Percentiles rank a stretch among this genome's conserved stretches.
phyloP scores from a whole-genome alignment of 768 basidiomycete genomes.

The Omphalotus guepiniiformis region DNA sequence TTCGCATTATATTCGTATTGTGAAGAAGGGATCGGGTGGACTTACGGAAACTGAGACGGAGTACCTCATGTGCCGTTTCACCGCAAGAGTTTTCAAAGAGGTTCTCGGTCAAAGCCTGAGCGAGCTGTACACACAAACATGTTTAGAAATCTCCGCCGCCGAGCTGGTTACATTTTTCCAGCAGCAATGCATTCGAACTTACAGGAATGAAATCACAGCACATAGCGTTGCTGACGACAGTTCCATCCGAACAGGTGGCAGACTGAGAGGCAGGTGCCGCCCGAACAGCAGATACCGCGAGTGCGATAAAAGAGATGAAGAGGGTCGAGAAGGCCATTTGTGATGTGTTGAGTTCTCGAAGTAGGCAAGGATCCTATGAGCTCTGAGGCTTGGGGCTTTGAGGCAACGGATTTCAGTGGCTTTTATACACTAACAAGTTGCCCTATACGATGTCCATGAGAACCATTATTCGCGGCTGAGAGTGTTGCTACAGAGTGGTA shows the following conservation, averaged over 20 bases:
- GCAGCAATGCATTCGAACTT: too few relatives aligned
- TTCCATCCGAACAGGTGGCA: slow-evolving; percentile 2
- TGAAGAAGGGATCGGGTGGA: slow-evolving; percentile 13
- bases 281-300: neutral
- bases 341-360: slow-evolving; percentile 21
- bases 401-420: too few relatives aligned
- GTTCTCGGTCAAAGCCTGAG: slow-evolving; percentile 25
- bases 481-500: too few relatives aligned
- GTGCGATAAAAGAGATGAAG: neutral
- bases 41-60: slow-evolving; percentile 23
- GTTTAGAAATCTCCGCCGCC: neutral
- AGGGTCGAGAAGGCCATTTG: neutral
- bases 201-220: slow-evolving; percentile 8
- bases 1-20: slow-evolving; percentile 7
- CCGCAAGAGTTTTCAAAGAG: slow-evolving; percentile 33
- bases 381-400: too few relatives aligned
- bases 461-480: too few relatives aligned
- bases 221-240: neutral
- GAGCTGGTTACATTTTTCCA: too few relatives aligned
- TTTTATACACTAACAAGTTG: too few relatives aligned
- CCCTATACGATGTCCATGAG: too few relatives aligned
- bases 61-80: slow-evolving; percentile 24
- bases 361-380: too few relatives aligned
- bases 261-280: neutral
- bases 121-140: neutral